These are phyloP conservation scores for Cryphonectria carpinicola DNA, from an alignment of 2,329 filamentous ascomycete genomes.

Conservation along the genomic window DNA sequence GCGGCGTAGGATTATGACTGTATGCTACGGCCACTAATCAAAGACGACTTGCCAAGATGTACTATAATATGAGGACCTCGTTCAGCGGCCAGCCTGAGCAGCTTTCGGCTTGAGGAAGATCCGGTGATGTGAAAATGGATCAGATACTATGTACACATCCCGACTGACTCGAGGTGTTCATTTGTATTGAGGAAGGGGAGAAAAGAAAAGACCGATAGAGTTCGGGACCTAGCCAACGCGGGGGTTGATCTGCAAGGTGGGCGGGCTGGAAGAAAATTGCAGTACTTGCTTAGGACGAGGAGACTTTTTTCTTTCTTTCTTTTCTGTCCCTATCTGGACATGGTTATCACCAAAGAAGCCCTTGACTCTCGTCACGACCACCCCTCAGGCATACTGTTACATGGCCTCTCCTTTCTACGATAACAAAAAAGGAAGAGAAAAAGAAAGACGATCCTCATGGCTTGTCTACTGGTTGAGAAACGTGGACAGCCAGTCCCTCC, in stretches of 20 bases:
- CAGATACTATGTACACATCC: background rate
- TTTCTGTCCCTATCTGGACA: background rate
- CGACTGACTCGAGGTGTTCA: background rate
- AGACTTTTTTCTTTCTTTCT: background rate
- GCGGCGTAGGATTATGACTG: background rate
- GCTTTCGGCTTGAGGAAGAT: background rate
- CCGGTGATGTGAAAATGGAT: background rate
- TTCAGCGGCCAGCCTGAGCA: slow-evolving; percentile 9
- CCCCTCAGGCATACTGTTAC: background rate
- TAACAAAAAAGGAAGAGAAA: too few species aligned
- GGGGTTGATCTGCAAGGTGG: background rate
- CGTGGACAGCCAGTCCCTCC: background rate
- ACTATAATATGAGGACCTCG: background rate
- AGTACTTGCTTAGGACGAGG: background rate
- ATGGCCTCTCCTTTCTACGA: background rate
- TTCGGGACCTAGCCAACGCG: background rate
- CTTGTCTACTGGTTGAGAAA: background rate
- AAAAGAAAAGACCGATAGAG: background rate
- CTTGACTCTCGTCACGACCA: background rate
- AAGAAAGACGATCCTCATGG: background rate
- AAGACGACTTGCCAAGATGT: slow-evolving; percentile 17
- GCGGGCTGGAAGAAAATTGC: background rate
- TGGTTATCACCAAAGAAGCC: background rate
- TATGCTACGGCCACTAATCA: slow-evolving; percentile 16
- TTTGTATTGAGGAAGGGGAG: background rate